These are phyloP conservation scores for Przewalskia tangutica DNA, from an alignment of 257 asterid genomes.

Conservation along the genomic window DNA sequence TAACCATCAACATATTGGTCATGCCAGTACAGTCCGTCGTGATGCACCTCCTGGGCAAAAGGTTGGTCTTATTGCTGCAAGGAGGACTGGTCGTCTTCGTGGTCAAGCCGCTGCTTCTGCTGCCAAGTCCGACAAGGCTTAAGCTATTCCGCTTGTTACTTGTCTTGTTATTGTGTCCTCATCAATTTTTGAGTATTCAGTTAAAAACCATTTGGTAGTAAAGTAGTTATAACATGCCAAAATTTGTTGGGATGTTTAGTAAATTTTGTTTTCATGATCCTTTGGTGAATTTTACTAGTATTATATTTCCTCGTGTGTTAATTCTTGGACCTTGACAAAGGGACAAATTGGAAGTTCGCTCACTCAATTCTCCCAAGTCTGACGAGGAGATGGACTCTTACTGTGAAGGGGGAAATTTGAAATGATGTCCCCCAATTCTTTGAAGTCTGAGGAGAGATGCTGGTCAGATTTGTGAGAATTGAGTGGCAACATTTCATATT, in stretches of 20 bases:
- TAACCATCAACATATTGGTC: conserved; percentile 58
- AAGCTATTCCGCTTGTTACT: background rate
- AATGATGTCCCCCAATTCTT: too few species aligned
- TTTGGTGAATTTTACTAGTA: background rate
- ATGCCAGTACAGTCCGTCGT: conserved; percentile 36
- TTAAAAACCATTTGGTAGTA: background rate
- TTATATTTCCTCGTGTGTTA: too few species aligned
- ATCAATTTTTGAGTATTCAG: background rate
- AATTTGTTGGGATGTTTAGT: background rate
- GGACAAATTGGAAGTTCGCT: too few species aligned
- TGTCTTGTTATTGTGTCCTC: background rate
- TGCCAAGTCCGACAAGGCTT: conserved; percentile 34
- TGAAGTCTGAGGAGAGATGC: too few species aligned
- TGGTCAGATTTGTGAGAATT: too few species aligned
- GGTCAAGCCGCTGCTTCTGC: conserved; percentile 61
- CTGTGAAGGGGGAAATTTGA: too few species aligned
- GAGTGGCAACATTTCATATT: too few species aligned
- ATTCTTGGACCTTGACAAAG: too few species aligned
- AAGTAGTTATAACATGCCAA: background rate
- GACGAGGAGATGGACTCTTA: too few species aligned
- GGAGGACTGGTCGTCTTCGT: conserved; percentile 56
- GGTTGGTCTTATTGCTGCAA: conserved; percentile 13
- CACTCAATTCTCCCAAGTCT: too few species aligned
- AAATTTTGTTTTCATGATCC: background rate
- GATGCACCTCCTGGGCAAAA: too few species aligned